These are phyloP conservation scores for Knufia fluminis DNA, from an alignment of 2,329 filamentous ascomycete genomes.

Conservation along the genomic window DNA sequence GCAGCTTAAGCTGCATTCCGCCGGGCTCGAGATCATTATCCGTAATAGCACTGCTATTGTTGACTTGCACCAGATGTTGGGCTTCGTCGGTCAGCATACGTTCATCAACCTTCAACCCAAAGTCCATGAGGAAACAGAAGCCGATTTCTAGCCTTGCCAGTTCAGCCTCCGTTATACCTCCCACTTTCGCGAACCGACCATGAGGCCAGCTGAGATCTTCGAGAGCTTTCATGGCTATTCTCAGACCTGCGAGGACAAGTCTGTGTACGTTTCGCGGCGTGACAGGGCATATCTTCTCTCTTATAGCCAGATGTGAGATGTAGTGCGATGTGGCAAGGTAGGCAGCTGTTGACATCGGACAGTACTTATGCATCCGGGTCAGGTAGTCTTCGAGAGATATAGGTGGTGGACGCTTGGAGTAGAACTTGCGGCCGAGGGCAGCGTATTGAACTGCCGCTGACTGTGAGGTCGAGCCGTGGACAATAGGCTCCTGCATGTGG, in stretches of 20 bases:
- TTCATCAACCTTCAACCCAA: slow-evolving; percentile 61
- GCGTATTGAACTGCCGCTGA: slow-evolving; percentile 69
- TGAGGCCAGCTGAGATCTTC: slow-evolving; percentile 87
- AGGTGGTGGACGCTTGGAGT: slow-evolving; percentile 75
- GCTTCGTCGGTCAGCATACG: slow-evolving; percentile 46
- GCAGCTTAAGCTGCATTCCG: not conserved
- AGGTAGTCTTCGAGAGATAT: slow-evolving; percentile 80
- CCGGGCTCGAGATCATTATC: not conserved
- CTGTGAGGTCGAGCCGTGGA: slow-evolving; percentile 56
- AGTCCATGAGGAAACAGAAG: slow-evolving; percentile 78
- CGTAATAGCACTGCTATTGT: slow-evolving; percentile 5
- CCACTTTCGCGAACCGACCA: slow-evolving; percentile 72
- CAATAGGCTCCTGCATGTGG: slow-evolving; percentile 39
- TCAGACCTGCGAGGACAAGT: slow-evolving; percentile 69
- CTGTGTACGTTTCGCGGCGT: slow-evolving; percentile 80
- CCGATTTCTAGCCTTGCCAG: slow-evolving; percentile 79
- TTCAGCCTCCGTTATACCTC: slow-evolving; percentile 74
- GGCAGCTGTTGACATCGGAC: slow-evolving; percentile 86
- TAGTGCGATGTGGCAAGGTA: slow-evolving; percentile 85
- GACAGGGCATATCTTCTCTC: slow-evolving; percentile 68
- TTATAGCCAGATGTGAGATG: slow-evolving; percentile 70
- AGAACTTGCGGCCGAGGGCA: slow-evolving; percentile 85
- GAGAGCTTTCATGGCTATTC: slow-evolving; percentile 89
- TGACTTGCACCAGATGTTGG: slow-evolving; percentile 13
- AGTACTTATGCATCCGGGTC: slow-evolving; percentile 76